Evolutionary conservation across 2,329 filamentous ascomycete genomes (phyloP).

Genomic region (Epichloe aotearoae): DNA sequence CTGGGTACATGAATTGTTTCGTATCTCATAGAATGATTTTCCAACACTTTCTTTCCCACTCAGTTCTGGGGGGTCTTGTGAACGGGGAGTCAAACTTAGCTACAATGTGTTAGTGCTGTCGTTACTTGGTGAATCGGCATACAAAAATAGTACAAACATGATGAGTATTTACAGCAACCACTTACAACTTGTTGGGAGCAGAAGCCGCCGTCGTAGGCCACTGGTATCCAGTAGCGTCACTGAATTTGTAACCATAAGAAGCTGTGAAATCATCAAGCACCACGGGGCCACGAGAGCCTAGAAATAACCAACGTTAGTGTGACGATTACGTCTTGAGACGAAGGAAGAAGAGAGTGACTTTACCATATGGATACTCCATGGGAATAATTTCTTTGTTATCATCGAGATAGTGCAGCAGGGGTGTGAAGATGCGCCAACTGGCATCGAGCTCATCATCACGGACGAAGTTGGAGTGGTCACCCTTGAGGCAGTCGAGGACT

Average conservation of each 20-base stretch:
- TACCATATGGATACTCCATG: constrained; percentile 99
- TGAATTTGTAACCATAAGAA: constrained; percentile 98
- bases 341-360: constrained; percentile 21
- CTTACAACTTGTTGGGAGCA: constrained; percentile 65
- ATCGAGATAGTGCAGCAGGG: constrained; percentile 92
- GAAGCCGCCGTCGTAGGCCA: constrained; percentile 71
- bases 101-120: background rate
- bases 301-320: background rate
- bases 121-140: background rate
- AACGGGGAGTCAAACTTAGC: background rate
- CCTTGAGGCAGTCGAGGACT: constrained; percentile 94
- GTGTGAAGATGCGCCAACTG: constrained; percentile 97
- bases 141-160: constrained; percentile 6
- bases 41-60: background rate
- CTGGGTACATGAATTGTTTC: background rate
- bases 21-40: background rate
- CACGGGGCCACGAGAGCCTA: constrained; percentile 89
- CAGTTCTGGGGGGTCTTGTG: background rate
- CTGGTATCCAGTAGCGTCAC: constrained; percentile 88
- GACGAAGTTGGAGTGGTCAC: constrained; percentile 98
- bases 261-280: constrained; percentile 97
- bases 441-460: constrained; percentile 94
- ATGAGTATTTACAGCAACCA: constrained; percentile 12
- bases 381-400: constrained; percentile 99
- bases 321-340: background rate